Evolutionary conservation across 2,329 filamentous ascomycete genomes (phyloP).

Genomic region (Ophiognomonia clavigignenti-juglandacearum): DNA sequence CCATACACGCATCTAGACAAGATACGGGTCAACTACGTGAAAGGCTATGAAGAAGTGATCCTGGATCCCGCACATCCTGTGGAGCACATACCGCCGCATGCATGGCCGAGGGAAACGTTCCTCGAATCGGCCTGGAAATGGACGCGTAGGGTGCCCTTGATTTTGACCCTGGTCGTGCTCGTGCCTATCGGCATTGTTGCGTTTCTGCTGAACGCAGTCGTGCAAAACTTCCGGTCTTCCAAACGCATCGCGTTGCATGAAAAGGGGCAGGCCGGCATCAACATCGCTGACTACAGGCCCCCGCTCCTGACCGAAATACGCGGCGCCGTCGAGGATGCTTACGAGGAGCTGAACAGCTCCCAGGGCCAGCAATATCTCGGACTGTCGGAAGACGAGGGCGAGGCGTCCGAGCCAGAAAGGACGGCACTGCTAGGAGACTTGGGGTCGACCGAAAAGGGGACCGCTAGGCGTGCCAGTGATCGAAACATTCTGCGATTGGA

Average conservation of each 20-base stretch:
- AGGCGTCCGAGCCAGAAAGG: constrained; percentile 6
- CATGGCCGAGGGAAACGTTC: constrained; percentile 17
- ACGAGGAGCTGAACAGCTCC: constrained; percentile 65
- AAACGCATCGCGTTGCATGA: constrained; percentile 75
- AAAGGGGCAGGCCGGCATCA: constrained; percentile 61
- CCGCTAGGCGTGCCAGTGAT: constrained; percentile 18
- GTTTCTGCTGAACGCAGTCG: constrained; percentile 69
- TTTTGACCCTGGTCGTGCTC: constrained; percentile 61
- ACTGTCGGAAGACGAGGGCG: constrained; percentile 28
- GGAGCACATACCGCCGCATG: constrained; percentile 35
- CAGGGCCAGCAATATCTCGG: constrained; percentile 69
- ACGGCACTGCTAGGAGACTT: constrained; percentile 18
- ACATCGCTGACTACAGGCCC: constrained; percentile 67
- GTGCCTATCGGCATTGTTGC: constrained; percentile 67
- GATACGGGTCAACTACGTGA: constrained; percentile 67
- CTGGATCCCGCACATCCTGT: constrained; percentile 64
- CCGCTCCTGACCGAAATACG: constrained; percentile 71
- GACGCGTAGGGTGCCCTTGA: constrained; percentile 55
- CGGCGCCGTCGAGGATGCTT: constrained; percentile 70
- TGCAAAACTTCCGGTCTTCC: constrained; percentile 72
- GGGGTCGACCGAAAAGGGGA: constrained; percentile 25
- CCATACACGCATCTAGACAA: constrained; percentile 66
- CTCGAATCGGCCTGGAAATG: constrained; percentile 23
- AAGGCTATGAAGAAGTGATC: constrained; percentile 70
- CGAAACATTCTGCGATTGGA: constrained; percentile 37